phyloP scores from a whole-genome alignment of 2,329 filamentous ascomycete genomes.

The Colletotrichum musae region DNA sequence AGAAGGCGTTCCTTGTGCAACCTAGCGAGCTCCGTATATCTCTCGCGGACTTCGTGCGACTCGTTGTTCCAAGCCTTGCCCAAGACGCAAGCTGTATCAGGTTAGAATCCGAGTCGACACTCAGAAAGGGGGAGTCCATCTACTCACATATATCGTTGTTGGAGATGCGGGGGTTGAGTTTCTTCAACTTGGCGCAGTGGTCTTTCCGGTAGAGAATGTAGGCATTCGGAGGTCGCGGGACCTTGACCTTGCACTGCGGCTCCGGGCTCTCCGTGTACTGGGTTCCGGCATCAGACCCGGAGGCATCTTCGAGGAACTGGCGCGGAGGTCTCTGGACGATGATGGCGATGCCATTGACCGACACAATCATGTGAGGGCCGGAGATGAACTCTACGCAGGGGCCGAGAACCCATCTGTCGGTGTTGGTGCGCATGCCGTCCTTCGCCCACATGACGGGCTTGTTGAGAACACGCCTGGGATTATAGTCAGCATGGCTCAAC shows the following conservation, averaged over 20 bases:
- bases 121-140: too few species aligned
- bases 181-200: constrained; percentile 45
- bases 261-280: constrained; percentile 20
- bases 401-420: constrained; percentile 37
- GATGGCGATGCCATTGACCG: constrained; percentile 30
- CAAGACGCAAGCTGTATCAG: constrained; percentile 46
- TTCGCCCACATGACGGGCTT: constrained; percentile 38
- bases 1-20: constrained; percentile 46
- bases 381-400: constrained; percentile 28
- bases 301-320: constrained; percentile 19
- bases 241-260: constrained; percentile 33
- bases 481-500: constrained; percentile 1
- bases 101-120: background rate
- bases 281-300: background rate
- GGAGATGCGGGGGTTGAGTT: constrained; percentile 45
- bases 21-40: constrained; percentile 42
- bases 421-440: constrained; percentile 27
- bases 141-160: constrained; percentile 51
- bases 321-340: constrained; percentile 27
- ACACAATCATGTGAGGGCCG: constrained; percentile 35
- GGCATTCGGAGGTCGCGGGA: constrained; percentile 50
- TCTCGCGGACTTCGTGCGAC: constrained; percentile 41
- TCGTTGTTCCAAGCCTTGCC: constrained; percentile 49
- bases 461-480: constrained; percentile 19
- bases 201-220: constrained; percentile 53